Evolutionary conservation across 1,284 basidiomycete genomes (phyloP), one percentile per base, ranked within the genome.

Genomic region (Irpex sp.): DNA sequence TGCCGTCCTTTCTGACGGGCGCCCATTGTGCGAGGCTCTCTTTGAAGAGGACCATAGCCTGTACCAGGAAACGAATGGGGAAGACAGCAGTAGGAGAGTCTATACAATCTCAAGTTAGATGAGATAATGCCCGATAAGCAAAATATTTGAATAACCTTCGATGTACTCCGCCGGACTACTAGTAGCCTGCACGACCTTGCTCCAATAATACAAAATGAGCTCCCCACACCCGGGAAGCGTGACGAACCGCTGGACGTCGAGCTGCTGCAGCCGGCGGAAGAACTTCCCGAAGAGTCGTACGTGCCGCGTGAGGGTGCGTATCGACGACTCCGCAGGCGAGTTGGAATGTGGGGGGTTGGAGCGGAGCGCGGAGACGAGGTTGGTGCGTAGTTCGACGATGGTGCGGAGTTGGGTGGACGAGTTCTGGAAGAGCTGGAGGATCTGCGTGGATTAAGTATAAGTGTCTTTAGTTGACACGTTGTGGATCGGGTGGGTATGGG

Each of bases 11-110:
- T 60, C 84, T 81, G 21, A 78, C 74, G 3, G 87, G 84, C 1
- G 86, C 82, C 89, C 90, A 93, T 70, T 88, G 88, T 17, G 84
- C 81, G 19, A 93, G 79, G 65, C 84, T 90, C 63, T 95, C 94
- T 72, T 93, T 94, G 79, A 96, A 95, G 2, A 97, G 77, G 1
- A 92, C 87, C 86, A 97, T 89, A 0, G 90, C 92, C 67, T 95
- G 90, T 0, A 96, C 89, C 61, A 96, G 78, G 70, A 94, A 90
- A 4, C 89, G 84, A n/a, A 90, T 79, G 31, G 92, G 92, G 70
- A 86, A 92, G 0, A 87, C 75, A 1, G 86, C 88, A 33, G 64
- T 65, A 8, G 71, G 59, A 1, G 78, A 81, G 68, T 89, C 85
- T 86, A 67, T 4, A 39, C 3, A 46, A 4, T 13, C 5, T 9